A percentile compares a stretch with the other conserved stretches of the same genome.
Conservation (phyloP, 129 eudicot species). For the Helianthus annuus region DNA sequence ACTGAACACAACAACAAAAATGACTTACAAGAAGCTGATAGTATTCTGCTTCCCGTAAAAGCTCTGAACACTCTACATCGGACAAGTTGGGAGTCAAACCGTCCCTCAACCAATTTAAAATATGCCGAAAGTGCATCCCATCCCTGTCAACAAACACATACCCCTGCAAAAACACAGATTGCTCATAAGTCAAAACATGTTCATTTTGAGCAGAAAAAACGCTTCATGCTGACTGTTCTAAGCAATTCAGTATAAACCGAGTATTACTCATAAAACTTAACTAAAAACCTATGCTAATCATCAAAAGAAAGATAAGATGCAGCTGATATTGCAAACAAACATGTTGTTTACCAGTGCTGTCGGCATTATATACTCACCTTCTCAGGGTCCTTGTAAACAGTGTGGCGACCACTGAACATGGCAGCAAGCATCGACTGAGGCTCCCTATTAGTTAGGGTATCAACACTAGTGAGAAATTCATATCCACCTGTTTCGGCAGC, state of each 20-base stretch:
- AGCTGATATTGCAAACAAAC: no score
- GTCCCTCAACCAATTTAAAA: slow-evolving; percentile 88
- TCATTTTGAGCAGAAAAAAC: no score
- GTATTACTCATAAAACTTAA: not conserved
- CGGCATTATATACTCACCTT: slow-evolving; percentile 40
- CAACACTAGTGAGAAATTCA: no score
- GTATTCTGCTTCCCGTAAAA: slow-evolving; percentile 83
- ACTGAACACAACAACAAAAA: not conserved
- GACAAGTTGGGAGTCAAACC: slow-evolving; percentile 60
- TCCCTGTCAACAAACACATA: slow-evolving; percentile 12
- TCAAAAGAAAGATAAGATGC: no score
- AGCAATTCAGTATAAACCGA: not conserved
- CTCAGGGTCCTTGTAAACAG: slow-evolving; percentile 62
- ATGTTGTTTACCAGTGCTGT: no score
- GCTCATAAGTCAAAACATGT: not conserved
- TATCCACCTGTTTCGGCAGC: not conserved
- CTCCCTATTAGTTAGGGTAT: no score
- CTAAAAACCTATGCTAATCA: no score
- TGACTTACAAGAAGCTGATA: slow-evolving; percentile 70
- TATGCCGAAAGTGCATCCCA: slow-evolving; percentile 49
- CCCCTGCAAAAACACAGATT: slow-evolving; percentile 53
- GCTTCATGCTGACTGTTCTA: no score
- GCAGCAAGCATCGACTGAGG: no score
- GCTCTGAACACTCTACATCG: slow-evolving; percentile 70
- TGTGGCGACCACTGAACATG: slow-evolving; percentile 67